A percentile compares a stretch with the other conserved stretches of the same genome.
Evolutionary conservation across 2,329 filamentous ascomycete genomes (phyloP).

Genomic region (Sphaceloma murrayae): DNA sequence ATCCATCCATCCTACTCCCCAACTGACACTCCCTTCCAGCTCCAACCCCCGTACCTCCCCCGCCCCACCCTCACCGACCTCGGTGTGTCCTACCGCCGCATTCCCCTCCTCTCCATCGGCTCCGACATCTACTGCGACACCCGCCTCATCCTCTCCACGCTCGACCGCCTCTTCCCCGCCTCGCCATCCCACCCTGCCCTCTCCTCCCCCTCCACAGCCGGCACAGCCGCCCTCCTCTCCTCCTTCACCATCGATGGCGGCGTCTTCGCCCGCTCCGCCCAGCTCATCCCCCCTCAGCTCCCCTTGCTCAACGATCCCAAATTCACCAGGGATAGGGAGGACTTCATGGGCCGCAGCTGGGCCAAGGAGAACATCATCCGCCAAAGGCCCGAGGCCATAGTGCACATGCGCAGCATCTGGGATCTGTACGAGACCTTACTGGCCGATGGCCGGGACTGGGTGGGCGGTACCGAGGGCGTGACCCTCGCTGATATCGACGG

Average conservation of each 20-base stretch:
- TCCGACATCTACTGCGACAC: conserved; percentile 61
- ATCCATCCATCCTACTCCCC: conserved; percentile 9
- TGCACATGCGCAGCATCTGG: conserved; percentile 46
- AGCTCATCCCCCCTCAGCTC: conserved; percentile 48
- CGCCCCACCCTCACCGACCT: conserved; percentile 54
- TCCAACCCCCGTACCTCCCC: conserved; percentile 57
- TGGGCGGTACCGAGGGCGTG: conserved; percentile 45
- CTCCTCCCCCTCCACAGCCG: conserved; percentile 32
- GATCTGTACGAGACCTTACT: conserved; percentile 54
- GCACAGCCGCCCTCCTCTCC: conserved; percentile 48
- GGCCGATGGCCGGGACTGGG: conserved; percentile 57
- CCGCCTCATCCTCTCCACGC: conserved; percentile 55
- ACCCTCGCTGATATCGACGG: conserved; percentile 57
- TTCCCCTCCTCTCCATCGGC: conserved; percentile 58
- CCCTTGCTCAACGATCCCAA: conserved; percentile 47
- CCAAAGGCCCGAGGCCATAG: conserved; percentile 47
- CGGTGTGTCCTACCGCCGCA: conserved; percentile 58
- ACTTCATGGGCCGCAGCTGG: conserved; percentile 38
- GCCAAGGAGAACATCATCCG: conserved; percentile 31
- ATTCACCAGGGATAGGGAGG: conserved; percentile 51
- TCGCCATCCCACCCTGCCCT: conserved; percentile 22
- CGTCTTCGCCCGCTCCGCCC: conserved; percentile 45
- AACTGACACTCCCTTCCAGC: conserved; percentile 34
- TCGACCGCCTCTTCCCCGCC: conserved; percentile 47
- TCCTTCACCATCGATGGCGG: conserved; percentile 47